Conservation (phyloP, 2,329 filamentous ascomycete species). For the Fusarium miscanthi region DNA sequence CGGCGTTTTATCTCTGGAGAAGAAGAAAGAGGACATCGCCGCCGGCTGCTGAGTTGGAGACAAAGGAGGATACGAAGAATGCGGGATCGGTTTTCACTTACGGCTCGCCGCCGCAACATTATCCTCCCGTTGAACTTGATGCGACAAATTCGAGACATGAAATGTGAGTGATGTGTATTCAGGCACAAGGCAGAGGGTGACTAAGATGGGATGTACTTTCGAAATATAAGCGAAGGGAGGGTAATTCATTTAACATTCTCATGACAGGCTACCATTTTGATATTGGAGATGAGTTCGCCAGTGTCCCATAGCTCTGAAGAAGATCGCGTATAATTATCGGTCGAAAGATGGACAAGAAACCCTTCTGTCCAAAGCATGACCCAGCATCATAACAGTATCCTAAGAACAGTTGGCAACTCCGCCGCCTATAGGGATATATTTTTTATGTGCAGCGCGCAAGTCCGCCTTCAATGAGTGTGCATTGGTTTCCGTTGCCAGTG, state of each 20-base stretch:
- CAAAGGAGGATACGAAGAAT: background rate
- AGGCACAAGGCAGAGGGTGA: accelerated
- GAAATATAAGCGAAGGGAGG: accelerated
- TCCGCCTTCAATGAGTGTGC: no score
- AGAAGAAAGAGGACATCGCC: background rate
- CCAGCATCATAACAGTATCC: accelerated
- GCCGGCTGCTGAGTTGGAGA: background rate
- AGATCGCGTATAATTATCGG: no score
- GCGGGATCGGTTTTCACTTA: background rate
- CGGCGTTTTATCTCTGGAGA: background rate
- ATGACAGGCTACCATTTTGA: background rate
- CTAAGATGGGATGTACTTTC: no score
- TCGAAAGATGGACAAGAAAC: no score
- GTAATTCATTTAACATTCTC: accelerated
- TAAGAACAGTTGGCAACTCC: background rate
- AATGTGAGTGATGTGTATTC: background rate
- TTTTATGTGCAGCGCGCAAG: no score
- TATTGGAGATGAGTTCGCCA: accelerated
- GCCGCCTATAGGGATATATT: background rate
- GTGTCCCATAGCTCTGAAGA: accelerated
- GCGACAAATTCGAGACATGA: background rate
- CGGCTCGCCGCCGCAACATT: accelerated
- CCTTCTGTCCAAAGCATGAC: no score
- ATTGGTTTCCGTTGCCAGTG: no score
- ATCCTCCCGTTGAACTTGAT: background rate